Evolutionary conservation across 2,329 filamentous ascomycete species (phyloP).

Genomic region (Penicillium sp.): DNA sequence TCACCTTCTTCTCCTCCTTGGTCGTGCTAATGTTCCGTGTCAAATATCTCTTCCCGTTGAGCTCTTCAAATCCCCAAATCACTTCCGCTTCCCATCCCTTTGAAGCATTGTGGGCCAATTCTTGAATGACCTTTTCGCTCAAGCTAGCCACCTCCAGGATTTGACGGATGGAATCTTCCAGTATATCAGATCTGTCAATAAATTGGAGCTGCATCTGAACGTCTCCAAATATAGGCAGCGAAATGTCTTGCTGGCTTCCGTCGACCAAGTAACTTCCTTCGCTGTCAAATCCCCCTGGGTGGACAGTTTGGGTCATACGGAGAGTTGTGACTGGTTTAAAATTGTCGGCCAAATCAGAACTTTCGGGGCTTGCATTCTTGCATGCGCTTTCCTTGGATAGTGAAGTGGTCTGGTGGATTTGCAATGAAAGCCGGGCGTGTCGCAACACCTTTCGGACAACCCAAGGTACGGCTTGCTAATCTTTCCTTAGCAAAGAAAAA

Average conservation of each 20-base stretch:
- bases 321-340: constrained; percentile 2
- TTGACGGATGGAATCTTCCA: constrained; percentile 8
- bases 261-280: constrained; percentile 13
- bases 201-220: constrained; percentile 12
- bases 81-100: constrained; percentile 19
- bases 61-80: constrained; percentile 19
- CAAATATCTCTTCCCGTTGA: constrained; percentile 11
- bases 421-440: constrained; percentile 13
- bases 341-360: neutral
- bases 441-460: constrained; percentile 13
- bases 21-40: constrained; percentile 14
- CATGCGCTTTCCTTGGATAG: neutral
- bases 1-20: neutral
- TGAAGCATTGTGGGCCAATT: constrained; percentile 7
- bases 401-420: constrained; percentile 11
- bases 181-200: neutral
- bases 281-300: constrained; percentile 17
- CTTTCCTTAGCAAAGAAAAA: neutral
- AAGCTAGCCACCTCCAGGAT: neutral
- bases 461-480: constrained; percentile 21
- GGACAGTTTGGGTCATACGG: constrained; percentile 14
- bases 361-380: neutral
- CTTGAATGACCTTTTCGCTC: constrained; percentile 10
- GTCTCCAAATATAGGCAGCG: constrained; percentile 19
- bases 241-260: constrained; percentile 5